Base-by-base conservation (phyloP, 2,329 filamentous ascomycete genomes). In the Arthrobotrys musiformis region DNA sequence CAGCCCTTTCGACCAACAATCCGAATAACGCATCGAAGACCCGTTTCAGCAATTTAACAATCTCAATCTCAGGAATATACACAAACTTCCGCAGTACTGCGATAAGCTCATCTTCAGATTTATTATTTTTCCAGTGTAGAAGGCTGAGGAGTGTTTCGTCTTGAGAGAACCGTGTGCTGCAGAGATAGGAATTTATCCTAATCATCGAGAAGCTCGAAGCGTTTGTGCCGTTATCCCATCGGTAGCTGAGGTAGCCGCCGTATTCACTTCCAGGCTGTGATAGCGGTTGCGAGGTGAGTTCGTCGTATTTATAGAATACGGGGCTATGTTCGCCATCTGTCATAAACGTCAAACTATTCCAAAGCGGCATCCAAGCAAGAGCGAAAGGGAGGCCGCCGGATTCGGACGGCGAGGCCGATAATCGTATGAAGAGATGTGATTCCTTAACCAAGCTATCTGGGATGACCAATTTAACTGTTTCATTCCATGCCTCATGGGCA, bases 61-160 rank as follows among this genome's bases (percentile, higher is more conserved):
- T 92, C 84, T 99, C 96, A 69, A 98, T 97, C 82, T 99, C 95
- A 0, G 95, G 92, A 0, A 99, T 94, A 80, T 98, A 98, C 19
- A 94, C 90, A 58, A 98, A 89, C 79, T 94, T 90, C 82, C 92
- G 91, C 46, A 99, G 85, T 0, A 97, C 85, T 24, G 89, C 87
- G 0, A 92, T 86, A 0, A 98, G 86, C 37, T 94, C 90, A 28
- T 90, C 89, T 52, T 90, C 88, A 8, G 68, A 78, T 0, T 90
- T 86, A 44, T 90, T 87, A 11, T 94, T 91, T 81, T 90, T 93
- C 95, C 95, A 98, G 80, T 91, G 92, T 35, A 98, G 84, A 26
- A 99, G 86, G 15, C 93, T 92, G 17, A 97, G 85, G 9, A 99
- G 88, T 15, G 91, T 89, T 69, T 94, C 91, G 82, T 99, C 94